Evolutionary conservation across 1,139 yeast genomes (phyloP).

Genomic region (Sugiyamaella xylanicola): DNA sequence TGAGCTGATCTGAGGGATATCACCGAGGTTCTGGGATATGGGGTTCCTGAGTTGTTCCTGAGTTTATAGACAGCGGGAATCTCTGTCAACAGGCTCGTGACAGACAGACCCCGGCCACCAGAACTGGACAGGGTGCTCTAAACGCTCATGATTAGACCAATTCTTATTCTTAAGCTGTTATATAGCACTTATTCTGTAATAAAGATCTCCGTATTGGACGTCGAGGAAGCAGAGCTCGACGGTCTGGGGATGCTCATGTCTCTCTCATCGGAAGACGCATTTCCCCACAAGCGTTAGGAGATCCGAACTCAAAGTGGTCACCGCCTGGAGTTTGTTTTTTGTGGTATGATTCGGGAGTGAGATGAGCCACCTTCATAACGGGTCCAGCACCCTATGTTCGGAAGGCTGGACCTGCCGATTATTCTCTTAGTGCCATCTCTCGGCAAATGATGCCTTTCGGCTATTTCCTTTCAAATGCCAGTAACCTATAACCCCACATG

Average conservation of each 20-base stretch:
- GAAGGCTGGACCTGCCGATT: background rate
- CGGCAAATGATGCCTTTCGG: background rate
- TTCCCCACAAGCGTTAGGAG: background rate
- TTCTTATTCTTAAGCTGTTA: no score
- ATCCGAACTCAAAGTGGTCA: background rate
- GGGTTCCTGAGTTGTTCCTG: no score
- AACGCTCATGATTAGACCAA: no score
- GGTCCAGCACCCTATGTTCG: background rate
- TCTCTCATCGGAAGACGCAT: background rate
- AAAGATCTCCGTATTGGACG: no score
- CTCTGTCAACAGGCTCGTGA: no score
- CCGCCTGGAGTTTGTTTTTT: background rate
- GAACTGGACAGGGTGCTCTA: no score
- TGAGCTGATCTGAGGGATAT: background rate
- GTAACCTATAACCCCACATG: background rate
- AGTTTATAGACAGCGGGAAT: no score
- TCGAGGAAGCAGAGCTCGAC: no score
- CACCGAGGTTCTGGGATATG: background rate
- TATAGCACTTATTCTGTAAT: no score
- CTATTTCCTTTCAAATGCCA: background rate
- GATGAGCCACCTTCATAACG: background rate
- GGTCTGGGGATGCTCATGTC: no score
- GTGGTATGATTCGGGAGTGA: background rate
- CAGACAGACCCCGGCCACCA: no score
- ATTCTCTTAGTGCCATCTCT: background rate